phyloP scores from a whole-genome alignment of 176 grass and related monocot species.

The Avena sativa region DNA sequence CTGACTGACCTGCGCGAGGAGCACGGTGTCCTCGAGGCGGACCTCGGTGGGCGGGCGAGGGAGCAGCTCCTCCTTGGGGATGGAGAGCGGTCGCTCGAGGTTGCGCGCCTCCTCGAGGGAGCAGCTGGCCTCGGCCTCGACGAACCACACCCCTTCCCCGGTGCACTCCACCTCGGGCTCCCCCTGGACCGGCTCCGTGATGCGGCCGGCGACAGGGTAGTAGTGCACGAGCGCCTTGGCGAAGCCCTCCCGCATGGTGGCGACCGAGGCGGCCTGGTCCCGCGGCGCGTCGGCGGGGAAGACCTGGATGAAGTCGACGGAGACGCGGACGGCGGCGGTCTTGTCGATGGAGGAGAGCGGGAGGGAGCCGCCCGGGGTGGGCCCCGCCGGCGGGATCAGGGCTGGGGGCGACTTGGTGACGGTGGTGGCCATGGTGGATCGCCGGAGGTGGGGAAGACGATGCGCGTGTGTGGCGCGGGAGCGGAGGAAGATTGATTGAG shows the following conservation, averaged over 20 bases:
- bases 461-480: not conserved
- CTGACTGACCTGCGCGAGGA: conserved; percentile 7
- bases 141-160: conserved; percentile 22
- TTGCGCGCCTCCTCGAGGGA: not conserved
- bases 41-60: not conserved
- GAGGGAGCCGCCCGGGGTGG: conserved; percentile 14
- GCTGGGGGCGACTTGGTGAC: conserved; percentile 15
- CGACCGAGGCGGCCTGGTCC: not conserved
- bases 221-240: conserved; percentile 20
- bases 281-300: not conserved
- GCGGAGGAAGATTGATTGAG: not conserved
- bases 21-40: not conserved
- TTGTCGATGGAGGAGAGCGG: conserved; percentile 38
- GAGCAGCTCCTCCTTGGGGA: conserved; percentile 29
- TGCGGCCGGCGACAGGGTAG: conserved; percentile 24
- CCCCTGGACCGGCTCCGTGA: not conserved
- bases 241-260: conserved; percentile 19
- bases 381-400: conserved; percentile 7
- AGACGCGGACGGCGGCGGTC: conserved; percentile 31
- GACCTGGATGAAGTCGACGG: conserved; percentile 33
- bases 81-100: conserved; percentile 24
- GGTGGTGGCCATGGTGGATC: conserved; percentile 11
- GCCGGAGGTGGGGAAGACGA: not conserved
- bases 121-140: conserved; percentile 27
- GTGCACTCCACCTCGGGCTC: conserved; percentile 17